Base-by-base conservation (phyloP, 768 basidiomycete species). In the Tulasnella sp. region DNA sequence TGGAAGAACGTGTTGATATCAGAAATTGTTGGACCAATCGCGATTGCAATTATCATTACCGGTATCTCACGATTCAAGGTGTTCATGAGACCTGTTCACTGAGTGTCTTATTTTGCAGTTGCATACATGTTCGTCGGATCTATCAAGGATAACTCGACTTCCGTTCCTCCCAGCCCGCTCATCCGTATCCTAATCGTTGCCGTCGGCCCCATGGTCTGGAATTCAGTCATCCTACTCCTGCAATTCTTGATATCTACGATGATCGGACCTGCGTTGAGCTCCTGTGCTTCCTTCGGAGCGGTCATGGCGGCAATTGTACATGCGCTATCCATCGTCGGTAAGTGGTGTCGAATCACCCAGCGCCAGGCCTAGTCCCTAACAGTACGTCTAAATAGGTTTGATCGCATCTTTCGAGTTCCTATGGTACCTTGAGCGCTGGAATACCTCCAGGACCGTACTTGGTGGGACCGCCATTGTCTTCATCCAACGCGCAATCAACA, bases 401-500 rank as follows among this genome's bases (percentile, higher is more conserved):
- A 71, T 97, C 60, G 92, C 80, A 9, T 95, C 94, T 80, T 95
- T 97, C 67, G 95, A 98, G 71, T 91, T 98, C 75, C 76, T 96
- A 84, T 96, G 92, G 93, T 92, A 86, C 80, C 77, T 95, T 61
- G 93, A 96, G 72, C 75, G 82, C 9, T 98, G 93, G 93, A 77
- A 94, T 61, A 80, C 82, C 1, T 85, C 88, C 0, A 91, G 97
- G 68, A 91, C 93, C 23, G 88, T 97, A 13, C 80, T 99, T 50
- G 95, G 95, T 27, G 78, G 95, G 54, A 88, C 97, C 66, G 79
- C 91, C 4, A 85, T 92, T 61, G 88, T 96, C 62, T 81, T 84
- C 60, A 89, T 98, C 58, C 92, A 98, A 69, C 83, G 95, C 52
- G 88, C 88, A n/a, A 74, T 97, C 62, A 85, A 94, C 81, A 99